A percentile compares a stretch with the other conserved stretches of the same genome.
Conservation (phyloP, 495 filamentous ascomycete genomes). For the Peziza echinospora region DNA sequence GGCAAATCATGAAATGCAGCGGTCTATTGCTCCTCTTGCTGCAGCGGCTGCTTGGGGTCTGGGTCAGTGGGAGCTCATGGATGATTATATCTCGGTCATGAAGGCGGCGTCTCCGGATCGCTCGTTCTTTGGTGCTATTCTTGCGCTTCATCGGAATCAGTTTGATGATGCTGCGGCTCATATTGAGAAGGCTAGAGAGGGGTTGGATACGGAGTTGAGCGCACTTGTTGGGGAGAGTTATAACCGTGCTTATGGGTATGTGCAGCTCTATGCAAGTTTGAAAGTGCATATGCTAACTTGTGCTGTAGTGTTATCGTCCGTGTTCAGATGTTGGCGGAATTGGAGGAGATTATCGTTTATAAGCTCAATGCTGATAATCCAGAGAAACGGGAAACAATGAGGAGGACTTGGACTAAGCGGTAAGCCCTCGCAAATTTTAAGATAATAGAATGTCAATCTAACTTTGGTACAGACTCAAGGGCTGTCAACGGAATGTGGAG, state of each 20-base stretch:
- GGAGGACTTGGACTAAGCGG: conserved; percentile 86
- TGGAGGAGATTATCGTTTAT: conserved; percentile 94
- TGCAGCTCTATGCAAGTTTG: too few relatives aligned
- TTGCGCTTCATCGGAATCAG: conserved; percentile 82
- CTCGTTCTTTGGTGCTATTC: conserved; percentile 90
- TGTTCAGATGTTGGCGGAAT: conserved; percentile 94
- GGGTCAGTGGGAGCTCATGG: conserved; percentile 93
- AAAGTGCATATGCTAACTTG: too few relatives aligned
- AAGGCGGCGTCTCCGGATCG: conserved; percentile 78
- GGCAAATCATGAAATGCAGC: conserved; percentile 60
- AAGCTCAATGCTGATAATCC: conserved; percentile 63
- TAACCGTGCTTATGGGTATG: conserved; percentile 90
- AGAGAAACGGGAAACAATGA: conserved; percentile 74
- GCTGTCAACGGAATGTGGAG: conserved; percentile 90
- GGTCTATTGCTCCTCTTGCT: conserved; percentile 73
- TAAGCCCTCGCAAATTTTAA: too few relatives aligned
- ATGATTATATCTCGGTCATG: conserved; percentile 86
- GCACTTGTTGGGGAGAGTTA: conserved; percentile 91
- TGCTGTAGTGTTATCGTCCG: conserved; percentile 81
- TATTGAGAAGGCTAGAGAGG: conserved; percentile 79
- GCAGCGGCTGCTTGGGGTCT: conserved; percentile 96
- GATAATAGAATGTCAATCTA: too few relatives aligned
- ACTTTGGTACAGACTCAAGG: too few relatives aligned
- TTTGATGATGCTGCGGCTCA: conserved; percentile 68
- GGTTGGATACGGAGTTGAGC: conserved; percentile 81